A percentile compares a stretch with the other conserved stretches of the same genome.
Evolutionary conservation across 345 rosid species (phyloP).

Genomic region (Rhizophora mangle): DNA sequence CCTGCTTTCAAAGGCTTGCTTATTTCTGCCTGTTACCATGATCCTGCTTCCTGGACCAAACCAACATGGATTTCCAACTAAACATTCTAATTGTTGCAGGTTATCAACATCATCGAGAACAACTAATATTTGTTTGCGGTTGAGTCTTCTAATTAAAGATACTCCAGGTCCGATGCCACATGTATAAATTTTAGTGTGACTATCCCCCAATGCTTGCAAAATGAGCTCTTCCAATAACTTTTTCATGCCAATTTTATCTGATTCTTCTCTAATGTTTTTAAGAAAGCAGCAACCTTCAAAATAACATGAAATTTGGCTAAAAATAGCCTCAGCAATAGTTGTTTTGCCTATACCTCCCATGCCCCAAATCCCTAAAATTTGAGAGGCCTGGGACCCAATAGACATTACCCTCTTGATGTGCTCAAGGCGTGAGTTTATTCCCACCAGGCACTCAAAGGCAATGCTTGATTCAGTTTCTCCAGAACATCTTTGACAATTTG

Average conservation of each 20-base stretch:
- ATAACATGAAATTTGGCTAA: neutral
- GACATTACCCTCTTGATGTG: neutral
- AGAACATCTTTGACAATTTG: neutral
- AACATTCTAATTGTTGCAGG: too few species aligned
- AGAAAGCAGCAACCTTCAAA: constrained; percentile 10
- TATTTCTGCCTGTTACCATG: too few species aligned
- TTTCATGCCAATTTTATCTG: neutral
- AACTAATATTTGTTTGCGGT: neutral
- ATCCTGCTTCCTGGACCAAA: too few species aligned
- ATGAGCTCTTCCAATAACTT: neutral
- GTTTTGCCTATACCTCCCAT: constrained; percentile 24
- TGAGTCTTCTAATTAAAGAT: neutral
- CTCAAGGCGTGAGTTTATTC: constrained; percentile 2
- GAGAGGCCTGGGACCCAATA: neutral
- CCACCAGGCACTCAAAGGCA: neutral
- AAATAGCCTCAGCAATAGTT: constrained; percentile 7
- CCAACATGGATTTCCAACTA: too few species aligned
- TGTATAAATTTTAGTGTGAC: neutral
- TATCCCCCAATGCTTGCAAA: neutral
- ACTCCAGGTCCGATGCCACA: neutral
- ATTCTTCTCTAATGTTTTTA: constrained; percentile 6
- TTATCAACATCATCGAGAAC: constrained; percentile 13
- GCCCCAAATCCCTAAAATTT: constrained; percentile 11
- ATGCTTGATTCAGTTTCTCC: neutral
- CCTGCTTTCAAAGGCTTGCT: too few species aligned